phyloP scores from a whole-genome alignment of 306 rosid genomes.

The Casuarina cunninghamiana region DNA sequence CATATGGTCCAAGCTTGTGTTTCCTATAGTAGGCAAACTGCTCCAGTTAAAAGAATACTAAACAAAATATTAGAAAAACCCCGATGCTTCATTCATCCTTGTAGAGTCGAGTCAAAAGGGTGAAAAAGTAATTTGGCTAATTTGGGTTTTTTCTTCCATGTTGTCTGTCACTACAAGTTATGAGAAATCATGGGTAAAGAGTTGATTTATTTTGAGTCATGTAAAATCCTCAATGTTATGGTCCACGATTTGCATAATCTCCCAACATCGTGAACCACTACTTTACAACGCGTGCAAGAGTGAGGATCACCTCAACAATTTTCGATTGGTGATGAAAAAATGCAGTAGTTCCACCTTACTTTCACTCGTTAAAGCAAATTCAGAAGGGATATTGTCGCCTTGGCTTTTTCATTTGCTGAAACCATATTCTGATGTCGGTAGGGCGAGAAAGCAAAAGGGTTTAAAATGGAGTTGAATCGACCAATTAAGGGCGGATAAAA shows the following conservation, averaged over 20 bases:
- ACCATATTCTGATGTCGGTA: conserved; percentile 11
- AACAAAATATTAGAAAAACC: background rate
- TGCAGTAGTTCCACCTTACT: conserved; percentile 32
- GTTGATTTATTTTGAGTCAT: no score
- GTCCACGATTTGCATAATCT: no score
- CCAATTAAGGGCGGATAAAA: background rate
- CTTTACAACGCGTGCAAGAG: conserved; percentile 16
- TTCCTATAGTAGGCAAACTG: conserved; percentile 21
- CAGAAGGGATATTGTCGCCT: conserved; percentile 11
- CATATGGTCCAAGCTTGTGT: conserved; percentile 1
- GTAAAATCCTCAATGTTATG: no score
- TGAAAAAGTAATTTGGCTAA: no score
- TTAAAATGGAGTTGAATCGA: background rate
- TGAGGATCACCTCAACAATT: conserved; percentile 20
- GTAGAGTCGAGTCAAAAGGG: background rate
- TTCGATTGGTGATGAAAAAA: conserved; percentile 17
- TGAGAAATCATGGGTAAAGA: no score
- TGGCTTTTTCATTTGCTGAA: conserved; percentile 17
- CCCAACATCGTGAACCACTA: conserved; percentile 1
- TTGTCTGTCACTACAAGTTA: no score
- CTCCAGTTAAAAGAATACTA: background rate
- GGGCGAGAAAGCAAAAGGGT: background rate
- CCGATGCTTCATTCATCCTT: conserved; percentile 25
- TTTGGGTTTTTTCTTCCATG: no score
- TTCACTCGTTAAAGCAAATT: conserved; percentile 21